These are phyloP conservation scores for Miamiensis avidus DNA, from an alignment of 169 alveolate genomes.

Conservation along the genomic window DNA sequence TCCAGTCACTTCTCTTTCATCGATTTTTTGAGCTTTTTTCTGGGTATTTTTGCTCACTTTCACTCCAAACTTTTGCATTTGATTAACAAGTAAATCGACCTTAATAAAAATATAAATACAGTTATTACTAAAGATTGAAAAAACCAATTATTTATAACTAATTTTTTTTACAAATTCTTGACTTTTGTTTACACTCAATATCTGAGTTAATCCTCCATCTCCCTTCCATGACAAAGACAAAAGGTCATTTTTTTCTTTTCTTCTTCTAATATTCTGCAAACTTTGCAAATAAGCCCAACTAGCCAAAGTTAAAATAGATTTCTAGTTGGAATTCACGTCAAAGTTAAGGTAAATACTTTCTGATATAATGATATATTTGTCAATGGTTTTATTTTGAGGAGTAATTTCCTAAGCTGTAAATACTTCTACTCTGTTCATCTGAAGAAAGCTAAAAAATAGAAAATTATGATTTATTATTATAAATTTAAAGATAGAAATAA, in stretches of 20 bases:
- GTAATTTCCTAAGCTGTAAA: background rate
- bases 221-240: background rate
- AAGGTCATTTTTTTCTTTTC: background rate
- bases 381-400: background rate
- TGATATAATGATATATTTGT: background rate
- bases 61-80: background rate
- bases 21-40: background rate
- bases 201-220: background rate
- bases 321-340: background rate
- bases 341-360: background rate
- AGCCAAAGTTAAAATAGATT: background rate
- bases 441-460: background rate
- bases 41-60: background rate
- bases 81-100: background rate
- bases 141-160: too few relatives aligned
- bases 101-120: too few relatives aligned
- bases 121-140: background rate
- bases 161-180: background rate
- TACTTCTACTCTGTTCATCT: background rate
- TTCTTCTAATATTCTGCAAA: background rate
- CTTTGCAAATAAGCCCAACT: background rate
- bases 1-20: background rate
- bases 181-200: background rate
- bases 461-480: too few relatives aligned
- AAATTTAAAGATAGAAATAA: too few relatives aligned